Percentiles rank a stretch among this genome's conserved stretches.
Conservation (phyloP, 2,329 filamentous ascomycete species). For the Arthrobotrys conoides region DNA sequence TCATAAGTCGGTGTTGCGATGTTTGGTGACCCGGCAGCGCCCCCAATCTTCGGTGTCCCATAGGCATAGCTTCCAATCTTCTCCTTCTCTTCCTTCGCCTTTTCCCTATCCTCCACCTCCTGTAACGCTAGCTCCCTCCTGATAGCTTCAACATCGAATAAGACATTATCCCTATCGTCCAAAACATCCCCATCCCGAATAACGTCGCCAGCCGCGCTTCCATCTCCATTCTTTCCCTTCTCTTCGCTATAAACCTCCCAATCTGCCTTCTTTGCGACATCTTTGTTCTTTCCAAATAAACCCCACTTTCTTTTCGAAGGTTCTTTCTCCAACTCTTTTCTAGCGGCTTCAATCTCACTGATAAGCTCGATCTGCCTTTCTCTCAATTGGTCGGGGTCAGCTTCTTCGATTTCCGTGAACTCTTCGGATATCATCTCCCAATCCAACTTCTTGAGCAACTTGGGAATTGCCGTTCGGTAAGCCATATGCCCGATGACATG, state of each 20-base stretch:
- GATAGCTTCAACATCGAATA: constrained; percentile 97
- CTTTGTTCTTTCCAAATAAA: constrained; percentile 84
- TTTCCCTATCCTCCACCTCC: constrained; percentile 69
- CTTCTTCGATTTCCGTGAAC: constrained; percentile 58
- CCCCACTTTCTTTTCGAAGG: constrained; percentile 62
- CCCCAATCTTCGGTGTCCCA: constrained; percentile 11
- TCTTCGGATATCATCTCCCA: constrained; percentile 67
- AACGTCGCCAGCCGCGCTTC: constrained; percentile 68
- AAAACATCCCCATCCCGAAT: constrained; percentile 65
- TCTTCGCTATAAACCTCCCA: constrained; percentile 64
- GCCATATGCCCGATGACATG: constrained; percentile 78
- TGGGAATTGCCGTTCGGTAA: constrained; percentile 78
- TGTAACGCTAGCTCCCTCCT: constrained; percentile 84
- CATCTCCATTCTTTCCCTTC: constrained; percentile 66
- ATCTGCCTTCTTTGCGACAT: constrained; percentile 70
- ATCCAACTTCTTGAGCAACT: constrained; percentile 76
- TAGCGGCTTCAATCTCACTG: constrained; percentile 56
- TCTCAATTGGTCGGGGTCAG: constrained; percentile 67
- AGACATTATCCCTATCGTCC: constrained; percentile 71
- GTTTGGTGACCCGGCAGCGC: not conserved
- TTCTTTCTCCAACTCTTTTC: constrained; percentile 60
- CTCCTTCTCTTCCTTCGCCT: constrained; percentile 73
- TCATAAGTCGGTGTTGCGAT: constrained; percentile 28
- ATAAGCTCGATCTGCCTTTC: constrained; percentile 58
- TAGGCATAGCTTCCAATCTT: constrained; percentile 73